Base-by-base conservation (phyloP, 805 yeast species). In the Yarrowia hollandica region DNA sequence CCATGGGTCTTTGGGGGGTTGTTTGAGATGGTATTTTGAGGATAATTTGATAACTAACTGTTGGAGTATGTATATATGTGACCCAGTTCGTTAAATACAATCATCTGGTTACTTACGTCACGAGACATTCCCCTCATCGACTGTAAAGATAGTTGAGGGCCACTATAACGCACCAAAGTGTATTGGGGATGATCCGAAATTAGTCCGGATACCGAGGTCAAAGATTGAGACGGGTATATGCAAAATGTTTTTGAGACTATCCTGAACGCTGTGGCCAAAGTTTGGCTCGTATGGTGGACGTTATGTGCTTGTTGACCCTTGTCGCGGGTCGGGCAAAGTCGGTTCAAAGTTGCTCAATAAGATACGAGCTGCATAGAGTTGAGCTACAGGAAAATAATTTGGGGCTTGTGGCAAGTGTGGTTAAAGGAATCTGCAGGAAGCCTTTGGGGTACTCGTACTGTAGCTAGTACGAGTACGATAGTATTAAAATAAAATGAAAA, bases 281-380 rank as follows among this genome's bases (percentile, higher is more conserved):
- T 16, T 39, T 39, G 46, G 31, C 46, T 39, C 15, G 26, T 25
- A 26, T n/a, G 10, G 3, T 14, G 12, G n/a, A 15, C 19, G 21
- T 11, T 25, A 23, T 18, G 18, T 18, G 23, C 34, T 28, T 16
- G 33, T 26, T 26, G 4, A 28, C 52, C 52, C 52, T 26, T 44
- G 52, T 44, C 25, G 25, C 22, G 16, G 16, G 25, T 44, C 52
- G 35, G 52, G 26, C 34, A 44, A 44, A 22, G 11, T 44, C 52
- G 52, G 52, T 25, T 44, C 35, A 44, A 25, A 44, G 18, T 44
- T 44, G 52, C 52, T 44, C 52, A 44, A 41, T 41, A 28, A 44
- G 34, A 44, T 44, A 44, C 35, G 35, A 44, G 52, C 52, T 44
- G 52, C 52, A 44, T 44, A 42, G 52, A 44, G 52, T 28, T 28